These are phyloP conservation scores for Cryptosporidium sp. DNA, from an alignment of 169 alveolate genomes.

Conservation along the genomic window DNA sequence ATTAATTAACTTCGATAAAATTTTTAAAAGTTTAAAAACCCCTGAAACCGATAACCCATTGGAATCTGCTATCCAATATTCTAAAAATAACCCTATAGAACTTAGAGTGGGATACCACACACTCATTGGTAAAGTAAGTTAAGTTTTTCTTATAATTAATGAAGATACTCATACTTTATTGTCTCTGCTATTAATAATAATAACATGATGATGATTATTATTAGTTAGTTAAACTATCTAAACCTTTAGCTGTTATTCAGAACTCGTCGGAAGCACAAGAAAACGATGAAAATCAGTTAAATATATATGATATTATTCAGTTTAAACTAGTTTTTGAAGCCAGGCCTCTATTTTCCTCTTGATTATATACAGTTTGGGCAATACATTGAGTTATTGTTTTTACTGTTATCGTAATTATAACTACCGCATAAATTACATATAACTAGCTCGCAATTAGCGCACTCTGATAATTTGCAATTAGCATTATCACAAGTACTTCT, in stretches of 20 bases:
- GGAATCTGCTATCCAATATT: neutral
- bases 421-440: slow-evolving; percentile 40
- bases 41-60: neutral
- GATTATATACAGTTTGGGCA: slow-evolving; percentile 37
- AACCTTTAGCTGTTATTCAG: slow-evolving; percentile 55
- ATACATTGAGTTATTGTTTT: neutral
- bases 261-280: neutral
- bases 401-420: neutral
- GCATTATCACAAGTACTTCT: slow-evolving; percentile 28
- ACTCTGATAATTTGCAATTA: slow-evolving; percentile 8
- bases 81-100: slow-evolving; percentile 44
- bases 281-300: neutral
- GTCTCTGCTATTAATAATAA: neutral
- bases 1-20: slow-evolving; percentile 20
- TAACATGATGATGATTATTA: no score
- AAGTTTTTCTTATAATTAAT: neutral
- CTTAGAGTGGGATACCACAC: slow-evolving; percentile 39
- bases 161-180: neutral
- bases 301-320: slow-evolving; percentile 22
- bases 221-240: slow-evolving; percentile 32
- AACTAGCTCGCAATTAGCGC: slow-evolving; percentile 22
- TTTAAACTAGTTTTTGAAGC: slow-evolving; percentile 57
- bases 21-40: neutral
- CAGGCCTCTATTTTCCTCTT: slow-evolving; percentile 37
- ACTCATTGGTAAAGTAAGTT: slow-evolving; percentile 56